A percentile compares a stretch with the other conserved stretches of the same genome.
phyloP scores from a whole-genome alignment of 2,329 filamentous ascomycete genomes.

The Microsporum ferrugineum region DNA sequence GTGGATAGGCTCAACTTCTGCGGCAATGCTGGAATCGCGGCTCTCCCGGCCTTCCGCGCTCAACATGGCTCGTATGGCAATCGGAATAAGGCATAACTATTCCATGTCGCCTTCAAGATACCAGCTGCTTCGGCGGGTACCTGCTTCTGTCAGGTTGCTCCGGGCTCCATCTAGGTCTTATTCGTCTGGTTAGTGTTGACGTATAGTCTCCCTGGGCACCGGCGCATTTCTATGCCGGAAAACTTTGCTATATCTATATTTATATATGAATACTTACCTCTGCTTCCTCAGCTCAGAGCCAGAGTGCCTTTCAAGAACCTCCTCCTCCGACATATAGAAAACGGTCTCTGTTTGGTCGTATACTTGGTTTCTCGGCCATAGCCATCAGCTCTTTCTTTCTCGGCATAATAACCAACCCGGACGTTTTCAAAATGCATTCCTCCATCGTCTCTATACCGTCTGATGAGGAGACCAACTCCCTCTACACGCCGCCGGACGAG shows the following conservation, averaged over 20 bases:
- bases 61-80: not conserved
- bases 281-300: not conserved
- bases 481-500: conserved; percentile 51
- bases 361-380: conserved; percentile 28
- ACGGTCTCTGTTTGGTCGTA: conserved; percentile 24
- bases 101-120: not conserved
- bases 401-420: conserved; percentile 22
- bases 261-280: conserved; percentile 3
- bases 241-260: not conserved
- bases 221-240: not conserved
- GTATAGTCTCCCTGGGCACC: not conserved
- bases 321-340: conserved; percentile 14
- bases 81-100: not conserved
- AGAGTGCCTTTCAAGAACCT: not conserved
- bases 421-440: conserved; percentile 20
- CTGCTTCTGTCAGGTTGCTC: not conserved
- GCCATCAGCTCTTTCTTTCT: conserved; percentile 25
- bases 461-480: conserved; percentile 60
- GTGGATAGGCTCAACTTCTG: not conserved
- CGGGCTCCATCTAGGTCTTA: conserved; percentile 5
- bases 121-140: not conserved
- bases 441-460: conserved; percentile 39
- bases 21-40: not conserved
- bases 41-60: not conserved
- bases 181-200: conserved; percentile 8